These are phyloP conservation scores for Apostasia ramifera DNA, from an alignment of 106 monocot genomes.

Conservation along the genomic window DNA sequence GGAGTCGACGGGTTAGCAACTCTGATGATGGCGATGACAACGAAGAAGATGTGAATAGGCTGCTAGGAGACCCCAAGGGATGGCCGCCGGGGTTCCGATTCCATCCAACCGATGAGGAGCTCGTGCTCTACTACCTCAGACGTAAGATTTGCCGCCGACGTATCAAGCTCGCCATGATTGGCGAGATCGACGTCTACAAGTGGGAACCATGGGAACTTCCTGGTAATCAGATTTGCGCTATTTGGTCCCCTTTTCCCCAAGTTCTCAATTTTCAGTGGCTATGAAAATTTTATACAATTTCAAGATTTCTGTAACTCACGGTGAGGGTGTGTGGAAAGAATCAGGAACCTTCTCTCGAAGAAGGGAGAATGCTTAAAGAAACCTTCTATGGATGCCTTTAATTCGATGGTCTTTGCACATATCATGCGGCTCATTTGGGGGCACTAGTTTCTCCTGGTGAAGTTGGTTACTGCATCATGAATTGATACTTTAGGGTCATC, in stretches of 20 bases:
- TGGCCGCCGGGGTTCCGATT: conserved; percentile 92
- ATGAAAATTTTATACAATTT: too few relatives aligned
- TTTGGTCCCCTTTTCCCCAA: not conserved
- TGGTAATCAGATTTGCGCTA: conserved; percentile 21
- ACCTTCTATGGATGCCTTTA: too few relatives aligned
- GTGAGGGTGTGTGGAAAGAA: too few relatives aligned
- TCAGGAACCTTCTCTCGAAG: too few relatives aligned
- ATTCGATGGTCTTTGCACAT: too few relatives aligned
- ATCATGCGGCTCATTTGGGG: too few relatives aligned
- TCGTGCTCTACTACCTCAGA: conserved; percentile 90
- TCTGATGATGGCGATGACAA: not conserved
- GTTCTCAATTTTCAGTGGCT: too few relatives aligned
- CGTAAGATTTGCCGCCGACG: conserved; percentile 67
- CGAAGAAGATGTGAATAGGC: not conserved
- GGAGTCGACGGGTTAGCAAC: not conserved
- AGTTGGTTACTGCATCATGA: too few relatives aligned
- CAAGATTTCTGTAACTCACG: too few relatives aligned
- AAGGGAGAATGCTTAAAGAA: too few relatives aligned
- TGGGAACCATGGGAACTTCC: conserved; percentile 86
- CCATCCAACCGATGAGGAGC: conserved; percentile 98
- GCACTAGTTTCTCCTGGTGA: too few relatives aligned
- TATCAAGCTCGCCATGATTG: conserved; percentile 38
- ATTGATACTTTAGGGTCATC: too few relatives aligned
- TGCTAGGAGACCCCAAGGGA: not conserved
- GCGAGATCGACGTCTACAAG: conserved; percentile 88